phyloP scores from a whole-genome alignment of 2,329 filamentous ascomycete species.

The Lasiodiplodia hormozganensis region DNA sequence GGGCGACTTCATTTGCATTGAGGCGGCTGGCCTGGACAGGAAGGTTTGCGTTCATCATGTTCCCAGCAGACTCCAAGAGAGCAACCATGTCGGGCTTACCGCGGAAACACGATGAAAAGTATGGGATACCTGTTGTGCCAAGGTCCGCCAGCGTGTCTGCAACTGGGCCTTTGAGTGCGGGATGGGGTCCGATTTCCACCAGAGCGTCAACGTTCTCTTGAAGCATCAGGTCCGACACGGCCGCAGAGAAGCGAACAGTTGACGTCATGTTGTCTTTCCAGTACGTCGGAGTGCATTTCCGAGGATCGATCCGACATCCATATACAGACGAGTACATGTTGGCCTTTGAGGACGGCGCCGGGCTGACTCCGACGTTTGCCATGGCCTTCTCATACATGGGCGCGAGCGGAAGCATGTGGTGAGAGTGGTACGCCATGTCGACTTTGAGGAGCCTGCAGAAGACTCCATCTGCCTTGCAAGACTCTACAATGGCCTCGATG shows the following conservation, averaged over 20 bases:
- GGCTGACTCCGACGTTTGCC: background rate
- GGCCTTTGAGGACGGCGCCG: background rate
- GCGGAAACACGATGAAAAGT: slow-evolving; percentile 1
- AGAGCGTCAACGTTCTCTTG: slow-evolving; percentile 40
- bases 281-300: slow-evolving; percentile 42
- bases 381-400: background rate
- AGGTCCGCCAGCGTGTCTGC: slow-evolving; percentile 39
- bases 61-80: slow-evolving; percentile 33
- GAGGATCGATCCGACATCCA: background rate
- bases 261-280: slow-evolving; percentile 56
- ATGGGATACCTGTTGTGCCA: background rate
- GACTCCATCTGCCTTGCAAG: slow-evolving; percentile 27
- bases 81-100: background rate
- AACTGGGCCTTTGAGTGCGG: slow-evolving; percentile 52
- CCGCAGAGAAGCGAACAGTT: slow-evolving; percentile 51
- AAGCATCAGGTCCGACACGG: slow-evolving; percentile 37
- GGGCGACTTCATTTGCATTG: slow-evolving; percentile 31
- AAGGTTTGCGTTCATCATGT: slow-evolving; percentile 31
- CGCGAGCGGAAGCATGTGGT: slow-evolving; percentile 31
- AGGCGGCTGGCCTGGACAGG: slow-evolving; percentile 36
- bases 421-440: slow-evolving; percentile 34
- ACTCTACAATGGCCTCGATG: slow-evolving; percentile 19
- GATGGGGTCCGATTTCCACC: slow-evolving; percentile 56
- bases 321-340: too few species aligned
- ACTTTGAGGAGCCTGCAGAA: slow-evolving; percentile 32